phyloP scores from a whole-genome alignment of 371 early-diverging fungal species.

The Haplosporangium sp. region DNA sequence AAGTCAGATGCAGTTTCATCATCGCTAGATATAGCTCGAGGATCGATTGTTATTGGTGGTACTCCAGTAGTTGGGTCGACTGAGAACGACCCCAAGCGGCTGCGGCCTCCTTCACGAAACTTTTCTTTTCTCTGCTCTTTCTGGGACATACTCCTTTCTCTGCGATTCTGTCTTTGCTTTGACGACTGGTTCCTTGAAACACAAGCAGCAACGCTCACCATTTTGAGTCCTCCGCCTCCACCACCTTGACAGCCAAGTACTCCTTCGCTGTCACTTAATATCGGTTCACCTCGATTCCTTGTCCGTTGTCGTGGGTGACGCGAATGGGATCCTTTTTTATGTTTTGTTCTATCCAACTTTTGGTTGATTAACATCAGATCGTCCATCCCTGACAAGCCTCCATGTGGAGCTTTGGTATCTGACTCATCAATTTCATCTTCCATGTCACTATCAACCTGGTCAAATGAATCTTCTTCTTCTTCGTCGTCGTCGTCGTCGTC shows the following conservation, averaged over 20 bases:
- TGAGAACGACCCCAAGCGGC: constrained; percentile 35
- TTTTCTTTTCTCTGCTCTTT: constrained; percentile 34
- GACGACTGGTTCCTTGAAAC: constrained; percentile 5
- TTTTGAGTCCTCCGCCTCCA: constrained; percentile 46
- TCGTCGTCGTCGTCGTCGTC: constrained; percentile 35
- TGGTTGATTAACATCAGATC: constrained; percentile 25
- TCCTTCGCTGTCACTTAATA: constrained; percentile 36
- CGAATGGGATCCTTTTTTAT: constrained; percentile 24
- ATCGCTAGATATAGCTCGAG: background rate
- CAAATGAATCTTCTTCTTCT: background rate
- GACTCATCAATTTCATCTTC: constrained; percentile 5
- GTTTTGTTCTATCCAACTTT: constrained; percentile 8
- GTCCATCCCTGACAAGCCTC: constrained; percentile 9
- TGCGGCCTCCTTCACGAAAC: constrained; percentile 26
- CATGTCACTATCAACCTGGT: background rate
- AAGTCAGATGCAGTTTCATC: background rate
- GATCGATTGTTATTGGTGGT: constrained; percentile 1
- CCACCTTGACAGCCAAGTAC: constrained; percentile 41
- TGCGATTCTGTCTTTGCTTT: constrained; percentile 22
- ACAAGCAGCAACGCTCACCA: constrained; percentile 24
- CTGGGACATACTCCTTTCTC: constrained; percentile 20
- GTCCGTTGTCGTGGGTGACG: constrained; percentile 15
- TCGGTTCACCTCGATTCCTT: constrained; percentile 19
- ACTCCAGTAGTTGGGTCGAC: constrained; percentile 27
- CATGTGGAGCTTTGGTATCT: constrained; percentile 6